Conservation (phyloP, 2,329 filamentous ascomycete species). For the Ceratocystis papillata region DNA sequence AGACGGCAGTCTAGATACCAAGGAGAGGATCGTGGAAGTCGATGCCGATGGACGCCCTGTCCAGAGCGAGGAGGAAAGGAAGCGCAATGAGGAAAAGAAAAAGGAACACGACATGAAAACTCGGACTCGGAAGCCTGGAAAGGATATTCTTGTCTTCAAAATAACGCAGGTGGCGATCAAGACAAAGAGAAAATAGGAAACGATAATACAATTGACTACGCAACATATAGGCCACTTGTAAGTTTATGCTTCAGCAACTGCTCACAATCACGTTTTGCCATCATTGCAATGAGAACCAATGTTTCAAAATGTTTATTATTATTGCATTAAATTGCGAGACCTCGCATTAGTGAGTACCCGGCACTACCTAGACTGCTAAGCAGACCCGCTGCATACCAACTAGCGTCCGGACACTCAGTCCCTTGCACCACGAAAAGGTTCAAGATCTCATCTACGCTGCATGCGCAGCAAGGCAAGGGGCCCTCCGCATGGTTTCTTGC, state of each 20-base stretch:
- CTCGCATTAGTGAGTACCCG: conserved; percentile 16
- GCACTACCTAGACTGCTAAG: background rate
- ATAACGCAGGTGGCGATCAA: background rate
- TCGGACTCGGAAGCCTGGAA: background rate
- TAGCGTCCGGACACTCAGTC: conserved; percentile 20
- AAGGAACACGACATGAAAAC: background rate
- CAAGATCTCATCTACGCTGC: conserved; percentile 23
- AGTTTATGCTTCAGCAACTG: no score
- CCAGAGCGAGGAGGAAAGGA: conserved; percentile 26
- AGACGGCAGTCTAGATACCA: conserved; percentile 46
- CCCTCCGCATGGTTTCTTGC: conserved; percentile 26
- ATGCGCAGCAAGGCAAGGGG: conserved; percentile 24
- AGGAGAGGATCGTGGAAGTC: conserved; percentile 46
- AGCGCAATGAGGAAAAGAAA: background rate
- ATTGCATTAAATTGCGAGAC: conserved; percentile 17
- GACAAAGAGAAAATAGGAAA: background rate
- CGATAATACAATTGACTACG: no score
- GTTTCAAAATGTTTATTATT: background rate
- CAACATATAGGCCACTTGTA: no score
- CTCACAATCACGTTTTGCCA: no score
- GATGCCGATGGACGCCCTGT: conserved; percentile 40
- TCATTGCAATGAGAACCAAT: no score
- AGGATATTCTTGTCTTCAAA: background rate
- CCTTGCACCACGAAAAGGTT: conserved; percentile 28
- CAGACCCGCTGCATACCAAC: background rate